Evolutionary conservation across 2,329 filamentous ascomycete genomes (phyloP).

Genomic region (Fusarium mangiferae): DNA sequence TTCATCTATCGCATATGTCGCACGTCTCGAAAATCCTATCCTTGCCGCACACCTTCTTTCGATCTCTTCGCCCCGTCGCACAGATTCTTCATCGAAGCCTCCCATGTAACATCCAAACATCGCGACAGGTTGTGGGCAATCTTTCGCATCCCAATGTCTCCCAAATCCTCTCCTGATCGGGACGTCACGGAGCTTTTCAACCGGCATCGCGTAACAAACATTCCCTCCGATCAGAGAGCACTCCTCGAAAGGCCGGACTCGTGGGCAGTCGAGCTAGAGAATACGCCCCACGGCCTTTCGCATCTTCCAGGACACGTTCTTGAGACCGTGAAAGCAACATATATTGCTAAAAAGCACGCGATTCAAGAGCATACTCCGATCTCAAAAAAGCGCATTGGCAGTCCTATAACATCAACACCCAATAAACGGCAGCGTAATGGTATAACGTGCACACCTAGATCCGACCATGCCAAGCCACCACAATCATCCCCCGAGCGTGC

Average conservation of each 20-base stretch:
- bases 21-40: background rate
- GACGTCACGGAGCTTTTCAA: constrained; percentile 40
- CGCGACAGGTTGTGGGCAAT: constrained; percentile 25
- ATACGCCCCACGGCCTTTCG: constrained; percentile 36
- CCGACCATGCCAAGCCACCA: background rate
- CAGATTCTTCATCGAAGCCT: constrained; percentile 5
- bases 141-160: constrained; percentile 43
- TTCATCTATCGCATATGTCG: background rate
- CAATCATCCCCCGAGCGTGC: constrained; percentile 14
- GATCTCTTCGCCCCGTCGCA: background rate
- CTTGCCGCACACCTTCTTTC: background rate
- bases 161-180: constrained; percentile 35
- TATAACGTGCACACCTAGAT: background rate
- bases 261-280: constrained; percentile 49
- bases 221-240: constrained; percentile 53
- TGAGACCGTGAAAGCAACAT: constrained; percentile 44
- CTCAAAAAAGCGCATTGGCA: constrained; percentile 14
- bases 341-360: constrained; percentile 18
- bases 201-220: constrained; percentile 44
- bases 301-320: constrained; percentile 53
- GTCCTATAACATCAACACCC: background rate
- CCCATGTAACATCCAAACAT: constrained; percentile 39
- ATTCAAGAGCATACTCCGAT: background rate
- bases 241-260: constrained; percentile 50
- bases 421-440: constrained; percentile 28